These are phyloP conservation scores for Ostreobium quekettii DNA, from an alignment of 139 green algal genomes.

Conservation along the genomic window DNA sequence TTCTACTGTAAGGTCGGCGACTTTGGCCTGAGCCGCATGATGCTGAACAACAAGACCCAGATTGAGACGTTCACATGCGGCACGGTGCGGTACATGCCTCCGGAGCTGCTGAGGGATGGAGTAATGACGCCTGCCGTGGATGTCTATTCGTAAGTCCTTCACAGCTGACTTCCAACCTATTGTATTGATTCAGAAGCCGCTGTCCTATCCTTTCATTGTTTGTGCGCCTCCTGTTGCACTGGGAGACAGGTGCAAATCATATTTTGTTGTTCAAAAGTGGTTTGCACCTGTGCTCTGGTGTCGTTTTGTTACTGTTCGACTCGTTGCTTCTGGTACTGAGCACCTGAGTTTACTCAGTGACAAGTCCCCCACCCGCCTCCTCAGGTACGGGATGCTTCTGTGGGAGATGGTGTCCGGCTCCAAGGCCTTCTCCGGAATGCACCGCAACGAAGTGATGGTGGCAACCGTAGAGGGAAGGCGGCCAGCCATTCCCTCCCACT, in stretches of 20 bases:
- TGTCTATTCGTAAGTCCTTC: conserved; percentile 45
- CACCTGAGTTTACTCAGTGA: too few relatives aligned
- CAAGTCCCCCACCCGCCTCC: too few relatives aligned
- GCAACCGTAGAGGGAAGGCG: background rate
- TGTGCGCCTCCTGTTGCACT: too few relatives aligned
- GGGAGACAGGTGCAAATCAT: too few relatives aligned
- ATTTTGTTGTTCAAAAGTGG: too few relatives aligned
- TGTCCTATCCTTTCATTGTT: too few relatives aligned
- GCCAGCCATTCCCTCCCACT: background rate
- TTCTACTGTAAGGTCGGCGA: conserved; percentile 29
- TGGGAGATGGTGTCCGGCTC: conserved; percentile 12
- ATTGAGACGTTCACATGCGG: conserved; percentile 18
- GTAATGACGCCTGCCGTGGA: conserved; percentile 26
- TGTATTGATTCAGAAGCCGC: too few relatives aligned
- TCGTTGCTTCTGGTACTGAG: too few relatives aligned
- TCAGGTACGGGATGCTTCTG: conserved; percentile 13
- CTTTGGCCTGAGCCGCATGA: conserved; percentile 22
- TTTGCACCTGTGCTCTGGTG: too few relatives aligned
- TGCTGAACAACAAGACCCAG: background rate
- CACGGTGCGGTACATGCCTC: conserved; percentile 40
- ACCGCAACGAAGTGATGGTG: background rate
- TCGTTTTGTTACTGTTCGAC: too few relatives aligned
- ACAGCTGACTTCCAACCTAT: too few relatives aligned
- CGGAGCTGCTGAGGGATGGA: conserved; percentile 34
- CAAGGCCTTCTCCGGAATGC: background rate